Evolutionary conservation across 169 alveolate species (phyloP), one percentile per base, ranked within the genome.

Genomic region (Amoebophrya sp.): DNA sequence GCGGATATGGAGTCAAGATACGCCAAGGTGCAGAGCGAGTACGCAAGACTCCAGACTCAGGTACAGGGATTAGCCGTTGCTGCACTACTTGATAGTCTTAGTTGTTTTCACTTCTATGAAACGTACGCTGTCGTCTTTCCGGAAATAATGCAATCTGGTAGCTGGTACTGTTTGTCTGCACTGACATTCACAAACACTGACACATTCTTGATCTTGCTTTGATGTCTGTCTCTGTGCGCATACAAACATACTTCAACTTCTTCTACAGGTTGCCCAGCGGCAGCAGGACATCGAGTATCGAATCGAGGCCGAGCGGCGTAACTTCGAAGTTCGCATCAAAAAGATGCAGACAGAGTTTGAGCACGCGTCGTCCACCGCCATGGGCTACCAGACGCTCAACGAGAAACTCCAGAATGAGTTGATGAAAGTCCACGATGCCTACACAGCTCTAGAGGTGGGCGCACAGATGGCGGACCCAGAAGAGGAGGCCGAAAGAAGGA

Each of bases 221-320:
- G n/a, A n/a, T n/a, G n/a, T n/a, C n/a, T n/a, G n/a, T n/a, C n/a
- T n/a, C n/a, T n/a, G n/a, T n/a, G n/a, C n/a, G n/a, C n/a, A n/a
- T n/a, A n/a, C n/a, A n/a, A n/a, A n/a, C n/a, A n/a, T n/a, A 53
- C 76, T 23, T 14, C 76, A 10, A 53, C 76, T 23, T 14, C 76
- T 23, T 14, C 76, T 23, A 53, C 26, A 65, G 83, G 83, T 65
- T 65, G 83, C 83, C 36, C 83, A 65, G 83, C 2, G 83, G 33
- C 83, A 65, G 83, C 83, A 65, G 33, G 83, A 65, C 33, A 65
- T 65, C 83, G 83, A 65, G 83, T 65, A 65, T 36, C 83, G 83
- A 6, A 65, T 65, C 83, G 83, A 65, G 26, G 83, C 83, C 36
- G 83, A 65, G n/a, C 2, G 83, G 26, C 12, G 83, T 1, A 65